Base-by-base conservation (phyloP, 2,329 filamentous ascomycete species). In the Botrytis hyacinthi region DNA sequence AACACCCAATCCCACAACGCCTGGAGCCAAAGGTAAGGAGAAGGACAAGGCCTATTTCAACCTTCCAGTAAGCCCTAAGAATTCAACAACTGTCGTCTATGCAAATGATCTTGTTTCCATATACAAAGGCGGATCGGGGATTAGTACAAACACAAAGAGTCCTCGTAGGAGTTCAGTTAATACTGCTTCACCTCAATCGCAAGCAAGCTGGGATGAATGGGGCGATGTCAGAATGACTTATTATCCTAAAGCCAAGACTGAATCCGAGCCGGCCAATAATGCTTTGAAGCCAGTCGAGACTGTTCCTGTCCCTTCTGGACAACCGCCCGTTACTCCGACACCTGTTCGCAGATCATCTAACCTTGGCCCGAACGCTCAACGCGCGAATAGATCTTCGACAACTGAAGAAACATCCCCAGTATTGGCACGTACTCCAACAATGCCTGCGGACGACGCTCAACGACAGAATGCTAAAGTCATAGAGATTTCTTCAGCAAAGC, bases 61-160 rank as follows among this genome's bases (percentile, higher is more conserved):
- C 69, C 78, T 80, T 62, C 82, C 80, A 42, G 78, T 82, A 42
- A 86, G 86, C 73, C 77, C 74, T 37, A 78, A 80, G 81, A 80
- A 70, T 81, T 72, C 77, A 22, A 84, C 88, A 35, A 86, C 86
- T 9, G 85, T 87, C 46, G 88, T 92, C 82, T 91, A 93, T 82
- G 92, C 93, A n/a, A 95, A 95, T 77, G 94, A 99, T 82, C 84
- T 99, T 72, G 89, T 92, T 48, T 88, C 91, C 20, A 85, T 98
- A 73, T 90, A 91, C 70, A 91, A 91, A 73, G 86, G 88, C 37
- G 87, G 80, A n/a, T 79, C 77, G 63, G 79, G 80, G 7, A 78
- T 81, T 32, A 78, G 80, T 68, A 78, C 77, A 60, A 80, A 79
- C 40, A 78, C 81, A 32, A 78, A 79, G 37, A 77, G 76, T 42